phyloP scores from a whole-genome alignment of 1,284 basidiomycete species.

The Melampsora larici-populina region DNA sequence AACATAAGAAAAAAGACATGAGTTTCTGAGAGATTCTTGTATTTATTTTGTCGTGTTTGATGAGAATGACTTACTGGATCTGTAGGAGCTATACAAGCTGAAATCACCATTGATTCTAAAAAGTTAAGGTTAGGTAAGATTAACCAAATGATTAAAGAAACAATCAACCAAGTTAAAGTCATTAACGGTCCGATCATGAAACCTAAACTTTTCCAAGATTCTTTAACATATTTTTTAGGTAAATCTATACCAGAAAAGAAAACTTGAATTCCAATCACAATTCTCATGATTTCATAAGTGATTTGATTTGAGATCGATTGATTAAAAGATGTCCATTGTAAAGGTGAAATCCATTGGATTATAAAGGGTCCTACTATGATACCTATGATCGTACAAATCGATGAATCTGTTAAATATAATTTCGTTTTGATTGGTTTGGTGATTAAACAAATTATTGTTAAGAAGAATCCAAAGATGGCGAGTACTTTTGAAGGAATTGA shows the following conservation, averaged over 20 bases:
- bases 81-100: conserved; percentile 55
- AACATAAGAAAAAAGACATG: conserved; percentile 1
- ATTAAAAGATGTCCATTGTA: conserved; percentile 43
- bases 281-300: conserved; percentile 54
- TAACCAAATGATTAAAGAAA: conserved; percentile 53
- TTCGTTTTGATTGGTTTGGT: conserved; percentile 51
- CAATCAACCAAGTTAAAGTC: conserved; percentile 55
- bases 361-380: conserved; percentile 49
- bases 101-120: conserved; percentile 54
- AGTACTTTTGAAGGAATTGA: conserved; percentile 26
- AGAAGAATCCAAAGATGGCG: conserved; percentile 3
- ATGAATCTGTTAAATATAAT: conserved; percentile 52
- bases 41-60: no score
- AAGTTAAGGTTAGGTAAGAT: conserved; percentile 53
- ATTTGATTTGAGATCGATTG: conserved; percentile 36
- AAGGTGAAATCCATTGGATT: conserved; percentile 51
- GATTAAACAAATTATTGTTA: conserved; percentile 50
- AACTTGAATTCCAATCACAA: conserved; percentile 52
- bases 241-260: conserved; percentile 56
- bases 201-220: conserved; percentile 51
- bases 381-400: conserved; percentile 51
- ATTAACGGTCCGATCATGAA: conserved; percentile 54
- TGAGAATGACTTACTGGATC: conserved; percentile 55
- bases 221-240: conserved; percentile 52
- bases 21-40: no score